These are phyloP conservation scores for Cyberlindnera mrakii DNA, from an alignment of 805 yeast species.

Conservation along the genomic window DNA sequence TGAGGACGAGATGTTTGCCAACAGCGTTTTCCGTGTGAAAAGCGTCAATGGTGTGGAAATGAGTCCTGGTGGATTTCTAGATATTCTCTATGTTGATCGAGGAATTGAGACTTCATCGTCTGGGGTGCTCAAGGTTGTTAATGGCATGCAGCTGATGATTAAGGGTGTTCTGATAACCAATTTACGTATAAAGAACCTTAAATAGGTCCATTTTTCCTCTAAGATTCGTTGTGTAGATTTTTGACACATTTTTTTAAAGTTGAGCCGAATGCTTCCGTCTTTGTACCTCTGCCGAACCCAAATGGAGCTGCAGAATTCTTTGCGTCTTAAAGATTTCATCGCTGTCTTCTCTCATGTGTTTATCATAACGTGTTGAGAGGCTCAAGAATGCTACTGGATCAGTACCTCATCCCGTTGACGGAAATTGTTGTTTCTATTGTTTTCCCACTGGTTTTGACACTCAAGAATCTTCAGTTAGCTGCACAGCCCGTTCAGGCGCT, in stretches of 20 bases:
- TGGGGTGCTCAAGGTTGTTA: constrained; percentile 3
- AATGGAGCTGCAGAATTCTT: no score
- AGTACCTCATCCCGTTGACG: constrained; percentile 11
- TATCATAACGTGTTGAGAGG: no score
- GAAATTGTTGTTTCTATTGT: constrained; percentile 9
- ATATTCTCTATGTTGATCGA: background rate
- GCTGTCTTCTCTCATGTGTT: no score
- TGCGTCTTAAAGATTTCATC: no score
- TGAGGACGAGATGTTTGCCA: constrained; percentile 8
- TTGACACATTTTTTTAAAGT: no score
- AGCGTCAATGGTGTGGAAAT: constrained; percentile 21
- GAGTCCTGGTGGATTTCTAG: background rate
- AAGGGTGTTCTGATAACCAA: constrained; percentile 9
- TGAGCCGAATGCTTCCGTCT: no score
- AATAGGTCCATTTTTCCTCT: background rate
- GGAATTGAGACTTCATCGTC: background rate
- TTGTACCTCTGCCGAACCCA: no score
- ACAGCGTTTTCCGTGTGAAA: constrained; percentile 13
- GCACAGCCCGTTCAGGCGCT: background rate
- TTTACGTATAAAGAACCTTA: constrained; percentile 5
- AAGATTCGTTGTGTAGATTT: no score
- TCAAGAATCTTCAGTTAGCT: constrained; percentile 14
- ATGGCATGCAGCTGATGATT: constrained; percentile 4
- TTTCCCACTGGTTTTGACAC: constrained; percentile 17
- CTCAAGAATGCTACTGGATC: constrained; percentile 9